Conservation (phyloP, 257 asterid species). For the Striga asiatica region DNA sequence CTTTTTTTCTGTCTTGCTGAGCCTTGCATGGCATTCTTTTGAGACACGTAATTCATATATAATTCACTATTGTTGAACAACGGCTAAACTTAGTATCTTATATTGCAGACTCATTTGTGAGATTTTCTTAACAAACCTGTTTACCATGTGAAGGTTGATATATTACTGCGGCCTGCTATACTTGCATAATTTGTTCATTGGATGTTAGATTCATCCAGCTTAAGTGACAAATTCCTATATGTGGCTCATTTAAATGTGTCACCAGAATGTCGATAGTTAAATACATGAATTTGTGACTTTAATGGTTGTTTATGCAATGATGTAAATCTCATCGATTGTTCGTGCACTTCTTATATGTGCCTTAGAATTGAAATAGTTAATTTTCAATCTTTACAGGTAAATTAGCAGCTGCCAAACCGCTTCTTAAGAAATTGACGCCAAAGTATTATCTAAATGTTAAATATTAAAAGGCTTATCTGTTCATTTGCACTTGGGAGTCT, state of each 20-base stretch:
- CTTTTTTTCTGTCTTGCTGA: background rate
- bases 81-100: background rate
- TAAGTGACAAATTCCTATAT: background rate
- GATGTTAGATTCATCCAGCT: background rate
- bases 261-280: background rate
- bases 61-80: background rate
- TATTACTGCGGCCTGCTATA: background rate
- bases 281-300: background rate
- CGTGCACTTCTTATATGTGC: background rate
- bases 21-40: background rate
- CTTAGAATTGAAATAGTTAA: background rate
- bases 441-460: background rate
- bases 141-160: background rate
- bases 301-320: background rate
- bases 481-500: background rate
- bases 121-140: background rate
- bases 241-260: background rate
- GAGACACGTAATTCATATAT: background rate
- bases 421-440: too few species aligned
- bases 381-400: too few species aligned
- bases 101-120: background rate
- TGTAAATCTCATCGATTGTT: too few species aligned
- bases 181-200: background rate
- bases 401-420: too few species aligned
- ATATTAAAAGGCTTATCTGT: background rate